Evolutionary conservation across 2,329 filamentous ascomycete species (phyloP).

Genomic region (Samsoniella hepiali): DNA sequence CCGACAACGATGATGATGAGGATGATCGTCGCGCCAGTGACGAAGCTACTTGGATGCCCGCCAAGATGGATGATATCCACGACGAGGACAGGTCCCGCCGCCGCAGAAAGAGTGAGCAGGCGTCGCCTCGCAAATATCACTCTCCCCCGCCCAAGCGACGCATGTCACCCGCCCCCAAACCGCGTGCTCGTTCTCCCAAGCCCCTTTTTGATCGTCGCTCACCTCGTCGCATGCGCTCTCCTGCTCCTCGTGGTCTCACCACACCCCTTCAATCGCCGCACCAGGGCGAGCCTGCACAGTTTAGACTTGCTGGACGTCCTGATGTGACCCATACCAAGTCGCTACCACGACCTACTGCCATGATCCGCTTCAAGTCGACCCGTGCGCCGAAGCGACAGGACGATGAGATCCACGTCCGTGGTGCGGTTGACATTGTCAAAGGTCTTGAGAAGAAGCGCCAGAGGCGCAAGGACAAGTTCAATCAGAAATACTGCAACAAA

Average conservation of each 20-base stretch:
- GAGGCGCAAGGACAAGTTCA: conserved; percentile 87
- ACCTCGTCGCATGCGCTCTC: conserved; percentile 67
- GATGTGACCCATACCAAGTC: conserved; percentile 78
- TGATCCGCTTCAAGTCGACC: conserved; percentile 54
- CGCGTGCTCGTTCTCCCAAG: conserved; percentile 39
- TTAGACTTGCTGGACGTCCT: conserved; percentile 52
- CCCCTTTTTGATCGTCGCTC: conserved; percentile 65
- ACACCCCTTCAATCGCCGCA: conserved; percentile 40
- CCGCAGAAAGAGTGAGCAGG: conserved; percentile 48
- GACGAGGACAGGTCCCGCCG: conserved; percentile 50
- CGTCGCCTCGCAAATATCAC: conserved; percentile 43
- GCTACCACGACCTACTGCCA: conserved; percentile 72
- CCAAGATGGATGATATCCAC: conserved; percentile 66
- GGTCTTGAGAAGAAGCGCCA: conserved; percentile 92
- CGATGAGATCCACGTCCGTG: conserved; percentile 67
- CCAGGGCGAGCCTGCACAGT: conserved; percentile 36
- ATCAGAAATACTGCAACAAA: conserved; percentile 84
- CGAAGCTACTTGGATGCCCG: conserved; percentile 66
- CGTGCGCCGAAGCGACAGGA: conserved; percentile 35
- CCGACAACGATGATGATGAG: conserved; percentile 78
- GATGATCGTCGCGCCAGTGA: conserved; percentile 65
- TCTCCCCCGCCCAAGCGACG: conserved; percentile 44
- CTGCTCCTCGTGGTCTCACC: conserved; percentile 51
- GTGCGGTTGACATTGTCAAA: conserved; percentile 97
- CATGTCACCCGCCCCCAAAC: conserved; percentile 37